Base-by-base conservation (phyloP, 1,284 basidiomycete genomes). In the Trichosporon sp. region DNA sequence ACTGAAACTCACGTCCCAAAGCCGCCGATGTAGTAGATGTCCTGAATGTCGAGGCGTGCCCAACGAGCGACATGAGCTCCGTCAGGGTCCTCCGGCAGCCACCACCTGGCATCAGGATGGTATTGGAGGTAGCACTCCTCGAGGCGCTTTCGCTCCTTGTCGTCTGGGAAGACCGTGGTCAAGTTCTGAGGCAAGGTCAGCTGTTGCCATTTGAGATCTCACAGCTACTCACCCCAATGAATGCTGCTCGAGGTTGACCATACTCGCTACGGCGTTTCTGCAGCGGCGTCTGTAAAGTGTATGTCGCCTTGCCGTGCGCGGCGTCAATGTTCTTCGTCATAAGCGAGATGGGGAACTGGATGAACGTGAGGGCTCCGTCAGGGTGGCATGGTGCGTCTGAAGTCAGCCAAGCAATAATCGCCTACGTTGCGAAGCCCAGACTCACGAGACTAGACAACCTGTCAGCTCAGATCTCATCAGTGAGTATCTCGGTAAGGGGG, bases 1-100 rank as follows among this genome's bases (percentile, higher is more conserved):
- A n/a, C 23, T 4, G 8, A 13, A 3, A 69, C 84, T 74, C 70
- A 86, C 84, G 83, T 84, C 36, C 86, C 87, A 70, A 88, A 88
- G 4, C 86, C 86, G 21, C 87, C 87, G 8, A 88, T 85, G 69
- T 86, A 88, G 74, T 87, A 88, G 21, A 87, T 79, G 61, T 82
- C 83, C 4, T 44, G 40, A 44, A 44, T 44, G 16, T 44, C 40
- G 40, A 81, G 70, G 23, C 72, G 69, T 2, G 77, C 77, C 79
- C 79, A 81, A 13, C 73, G 65, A 0, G 73, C 69, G 3, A 66
- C 57, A 65, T 79, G 78, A 8, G 80, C 75, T 21, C 71, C 68
- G 19, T 67, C 63, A 5, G 62, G 54, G 25, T 64, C 64, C 21
- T 60, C 67, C 0, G 80, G 80, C 27, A 79, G 61, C 80, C 80